phyloP scores from a whole-genome alignment of 2,329 filamentous ascomycete genomes.

The Aureobasidium sp. region DNA sequence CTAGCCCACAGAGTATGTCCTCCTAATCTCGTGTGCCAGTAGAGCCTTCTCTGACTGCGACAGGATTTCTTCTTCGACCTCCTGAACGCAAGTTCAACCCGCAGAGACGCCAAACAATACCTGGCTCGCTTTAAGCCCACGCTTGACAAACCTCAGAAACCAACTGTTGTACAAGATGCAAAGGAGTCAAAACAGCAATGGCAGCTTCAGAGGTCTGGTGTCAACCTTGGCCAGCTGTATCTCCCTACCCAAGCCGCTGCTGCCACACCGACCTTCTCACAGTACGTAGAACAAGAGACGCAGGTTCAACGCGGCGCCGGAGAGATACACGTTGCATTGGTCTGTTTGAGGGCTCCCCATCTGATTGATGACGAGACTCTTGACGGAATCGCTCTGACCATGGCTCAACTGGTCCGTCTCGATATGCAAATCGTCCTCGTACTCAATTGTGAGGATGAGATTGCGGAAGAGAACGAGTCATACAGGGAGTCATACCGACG shows the following conservation, averaged over 20 bases:
- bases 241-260: slow-evolving; percentile 51
- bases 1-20: slow-evolving; percentile 8
- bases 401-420: slow-evolving; percentile 74
- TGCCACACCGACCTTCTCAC: slow-evolving; percentile 52
- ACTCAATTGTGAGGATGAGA: slow-evolving; percentile 56
- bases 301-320: slow-evolving; percentile 11
- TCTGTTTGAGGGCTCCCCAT: slow-evolving; percentile 75
- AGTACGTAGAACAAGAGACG: slow-evolving; percentile 34
- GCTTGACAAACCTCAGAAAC: slow-evolving; percentile 29
- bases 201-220: slow-evolving; percentile 40
- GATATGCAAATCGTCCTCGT: slow-evolving; percentile 79
- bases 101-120: slow-evolving; percentile 86
- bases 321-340: slow-evolving; percentile 66
- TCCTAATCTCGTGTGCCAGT: too few species aligned
- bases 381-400: slow-evolving; percentile 69
- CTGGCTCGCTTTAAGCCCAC: slow-evolving; percentile 70
- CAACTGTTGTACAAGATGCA: slow-evolving; percentile 19
- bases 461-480: background rate
- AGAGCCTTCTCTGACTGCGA: slow-evolving; percentile 15
- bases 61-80: slow-evolving; percentile 76
- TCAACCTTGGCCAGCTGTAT: slow-evolving; percentile 58
- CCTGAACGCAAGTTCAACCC: slow-evolving; percentile 81
- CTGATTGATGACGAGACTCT: slow-evolving; percentile 61
- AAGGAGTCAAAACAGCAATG: slow-evolving; percentile 25
- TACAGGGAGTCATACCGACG: slow-evolving; percentile 31